Conservation (phyloP, 164 flowering plant species). For the Kalanchoe fedtschenkoi region DNA sequence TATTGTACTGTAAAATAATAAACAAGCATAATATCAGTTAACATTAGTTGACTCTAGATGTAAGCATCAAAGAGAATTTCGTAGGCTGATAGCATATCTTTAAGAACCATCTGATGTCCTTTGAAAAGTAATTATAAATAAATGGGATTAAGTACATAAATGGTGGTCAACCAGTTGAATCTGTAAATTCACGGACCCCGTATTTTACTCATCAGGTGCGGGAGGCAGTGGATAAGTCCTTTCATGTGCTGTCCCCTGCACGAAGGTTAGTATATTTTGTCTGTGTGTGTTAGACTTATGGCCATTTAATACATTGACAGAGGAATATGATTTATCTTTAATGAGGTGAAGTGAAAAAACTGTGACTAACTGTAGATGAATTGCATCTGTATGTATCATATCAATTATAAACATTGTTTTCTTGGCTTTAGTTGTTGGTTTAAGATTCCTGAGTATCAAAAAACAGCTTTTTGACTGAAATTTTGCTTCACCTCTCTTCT, state of each 20-base stretch:
- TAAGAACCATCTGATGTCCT: neutral
- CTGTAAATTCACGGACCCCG: neutral
- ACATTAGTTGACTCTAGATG: neutral
- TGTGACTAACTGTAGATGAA: neutral
- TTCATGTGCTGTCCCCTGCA: conserved; percentile 7
- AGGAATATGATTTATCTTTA: neutral
- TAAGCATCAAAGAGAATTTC: no score
- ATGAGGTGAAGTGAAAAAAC: no score
- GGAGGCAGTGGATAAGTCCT: conserved; percentile 37
- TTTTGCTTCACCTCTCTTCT: neutral
- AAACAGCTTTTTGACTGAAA: neutral
- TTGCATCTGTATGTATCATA: no score
- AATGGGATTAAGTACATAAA: neutral
- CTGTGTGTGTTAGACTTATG: neutral
- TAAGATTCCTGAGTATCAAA: neutral
- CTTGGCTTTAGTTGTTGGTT: neutral
- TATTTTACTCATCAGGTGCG: conserved; percentile 32
- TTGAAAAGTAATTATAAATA: neutral
- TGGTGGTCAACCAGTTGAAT: neutral
- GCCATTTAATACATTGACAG: neutral
- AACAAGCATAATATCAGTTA: neutral
- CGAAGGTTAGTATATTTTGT: conserved; percentile 28
- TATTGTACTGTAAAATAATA: neutral
- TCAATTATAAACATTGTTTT: neutral
- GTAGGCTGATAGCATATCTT: no score